phyloP scores from a whole-genome alignment of 2,329 filamentous ascomycete species.

The Xylariomycetidae sp. region DNA sequence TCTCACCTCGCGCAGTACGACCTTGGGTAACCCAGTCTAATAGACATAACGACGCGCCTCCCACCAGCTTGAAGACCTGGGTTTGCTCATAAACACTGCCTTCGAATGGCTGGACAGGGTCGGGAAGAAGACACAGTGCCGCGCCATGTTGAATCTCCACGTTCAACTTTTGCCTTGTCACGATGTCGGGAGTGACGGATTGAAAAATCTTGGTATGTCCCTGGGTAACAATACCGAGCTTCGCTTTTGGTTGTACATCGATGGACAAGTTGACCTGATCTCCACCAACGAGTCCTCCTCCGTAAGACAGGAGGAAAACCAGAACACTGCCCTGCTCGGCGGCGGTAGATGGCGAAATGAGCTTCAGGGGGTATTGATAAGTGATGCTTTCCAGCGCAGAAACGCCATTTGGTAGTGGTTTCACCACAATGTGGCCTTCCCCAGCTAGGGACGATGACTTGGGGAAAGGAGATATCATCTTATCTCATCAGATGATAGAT shows the following conservation, averaged over 20 bases:
- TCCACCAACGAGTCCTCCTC: constrained; percentile 85
- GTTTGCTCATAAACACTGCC: constrained; percentile 78
- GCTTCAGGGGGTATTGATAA: constrained; percentile 92
- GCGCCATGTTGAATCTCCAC: constrained; percentile 46
- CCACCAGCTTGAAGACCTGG: constrained; percentile 67
- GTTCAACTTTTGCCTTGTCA: constrained; percentile 54
- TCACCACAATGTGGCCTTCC: constrained; percentile 71
- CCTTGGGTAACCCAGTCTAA: constrained; percentile 95
- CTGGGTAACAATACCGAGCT: constrained; percentile 63
- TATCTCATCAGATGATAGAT: too few relatives aligned
- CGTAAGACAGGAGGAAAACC: constrained; percentile 89
- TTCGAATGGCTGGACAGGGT: constrained; percentile 89
- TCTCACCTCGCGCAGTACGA: constrained; percentile 76
- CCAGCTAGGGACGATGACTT: constrained; percentile 70
- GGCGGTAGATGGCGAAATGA: constrained; percentile 74
- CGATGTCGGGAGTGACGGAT: constrained; percentile 50
- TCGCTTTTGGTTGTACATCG: constrained; percentile 58
- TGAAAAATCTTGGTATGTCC: constrained; percentile 97
- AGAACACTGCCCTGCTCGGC: constrained; percentile 64
- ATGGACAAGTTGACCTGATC: constrained; percentile 75
- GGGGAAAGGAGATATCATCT: constrained; percentile 67
- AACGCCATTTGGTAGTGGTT: constrained; percentile 64
- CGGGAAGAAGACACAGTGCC: constrained; percentile 68
- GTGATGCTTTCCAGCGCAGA: constrained; percentile 70
- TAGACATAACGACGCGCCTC: constrained; percentile 64